Percentiles rank a stretch among this genome's conserved stretches.
phyloP scores from a whole-genome alignment of 192 early-diverging fungal genomes.

The Mortierella antarctica region DNA sequence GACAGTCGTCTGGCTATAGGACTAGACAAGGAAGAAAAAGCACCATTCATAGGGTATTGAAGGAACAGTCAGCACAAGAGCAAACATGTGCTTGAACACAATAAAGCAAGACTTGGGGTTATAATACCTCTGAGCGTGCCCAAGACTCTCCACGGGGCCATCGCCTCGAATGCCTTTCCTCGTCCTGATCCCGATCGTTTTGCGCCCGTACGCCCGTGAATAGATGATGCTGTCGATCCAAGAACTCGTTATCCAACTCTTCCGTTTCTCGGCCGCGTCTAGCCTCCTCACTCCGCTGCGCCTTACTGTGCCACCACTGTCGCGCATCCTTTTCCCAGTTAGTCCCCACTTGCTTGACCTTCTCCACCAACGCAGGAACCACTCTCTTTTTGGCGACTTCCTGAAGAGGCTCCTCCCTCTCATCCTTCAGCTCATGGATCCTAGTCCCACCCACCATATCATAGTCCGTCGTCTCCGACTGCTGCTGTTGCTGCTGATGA shows the following conservation, averaged over 20 bases:
- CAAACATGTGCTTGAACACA: neutral
- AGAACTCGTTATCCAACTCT: neutral
- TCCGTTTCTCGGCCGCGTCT: neutral
- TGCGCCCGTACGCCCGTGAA: conserved; percentile 8
- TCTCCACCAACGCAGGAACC: conserved; percentile 46
- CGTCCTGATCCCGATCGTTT: conserved; percentile 14
- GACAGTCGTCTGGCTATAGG: conserved; percentile 38
- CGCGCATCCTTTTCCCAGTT: conserved; percentile 45
- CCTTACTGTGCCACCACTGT: conserved; percentile 44
- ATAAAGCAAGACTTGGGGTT: no score
- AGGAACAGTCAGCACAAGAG: neutral
- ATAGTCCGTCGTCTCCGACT: neutral
- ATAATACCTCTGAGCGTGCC: conserved; percentile 40
- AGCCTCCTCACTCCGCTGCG: neutral
- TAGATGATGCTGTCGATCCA: conserved; percentile 34
- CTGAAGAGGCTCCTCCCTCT: neutral
- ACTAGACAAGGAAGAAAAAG: conserved; percentile 10
- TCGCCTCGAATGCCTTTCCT: conserved; percentile 18
- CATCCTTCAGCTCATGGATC: conserved; percentile 29
- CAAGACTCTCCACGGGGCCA: conserved; percentile 39
- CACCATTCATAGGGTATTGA: neutral
- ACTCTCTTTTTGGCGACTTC: conserved; percentile 7
- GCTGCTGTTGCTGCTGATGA: neutral
- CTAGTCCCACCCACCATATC: neutral
- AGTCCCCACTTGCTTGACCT: conserved; percentile 45